Evolutionary conservation across 2,329 filamentous ascomycete species (phyloP).

Genomic region (Polychaeton citri): DNA sequence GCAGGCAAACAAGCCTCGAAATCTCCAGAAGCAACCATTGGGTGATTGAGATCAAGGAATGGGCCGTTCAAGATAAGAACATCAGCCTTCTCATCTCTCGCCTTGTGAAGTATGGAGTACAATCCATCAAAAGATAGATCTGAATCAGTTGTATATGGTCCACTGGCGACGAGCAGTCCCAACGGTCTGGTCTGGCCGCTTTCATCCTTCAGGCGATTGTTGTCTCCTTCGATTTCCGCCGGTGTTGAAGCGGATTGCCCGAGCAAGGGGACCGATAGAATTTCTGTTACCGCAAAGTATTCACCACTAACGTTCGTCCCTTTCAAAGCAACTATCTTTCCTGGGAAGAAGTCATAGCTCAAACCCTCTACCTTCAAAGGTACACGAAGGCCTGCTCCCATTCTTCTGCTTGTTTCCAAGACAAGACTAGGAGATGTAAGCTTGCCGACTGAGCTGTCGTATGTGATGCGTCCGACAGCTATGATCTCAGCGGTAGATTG

Average conservation of each 20-base stretch:
- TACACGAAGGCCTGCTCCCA: conserved; percentile 69
- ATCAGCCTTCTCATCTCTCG: conserved; percentile 62
- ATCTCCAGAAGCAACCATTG: conserved; percentile 53
- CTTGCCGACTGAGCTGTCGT: conserved; percentile 72
- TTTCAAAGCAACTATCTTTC: conserved; percentile 77
- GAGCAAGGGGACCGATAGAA: conserved; percentile 62
- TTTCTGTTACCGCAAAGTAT: conserved; percentile 66
- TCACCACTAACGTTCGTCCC: conserved; percentile 79
- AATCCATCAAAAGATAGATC: conserved; percentile 85
- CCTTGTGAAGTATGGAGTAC: conserved; percentile 65
- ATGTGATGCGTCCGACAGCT: conserved; percentile 82
- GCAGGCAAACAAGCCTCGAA: conserved; percentile 31
- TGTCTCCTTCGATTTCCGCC: conserved; percentile 51
- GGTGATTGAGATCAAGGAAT: conserved; percentile 86
- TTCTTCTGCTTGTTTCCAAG: conserved; percentile 73
- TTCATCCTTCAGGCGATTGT: conserved; percentile 51
- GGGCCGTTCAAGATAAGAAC: conserved; percentile 69
- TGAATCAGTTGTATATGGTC: conserved; percentile 84
- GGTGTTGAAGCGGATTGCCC: conserved; percentile 59
- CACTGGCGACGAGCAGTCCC: conserved; percentile 64
- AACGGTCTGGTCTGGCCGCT: conserved; percentile 54
- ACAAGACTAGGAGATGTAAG: conserved; percentile 76
- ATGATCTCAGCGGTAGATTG: conserved; percentile 79
- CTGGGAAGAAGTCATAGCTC: conserved; percentile 77
- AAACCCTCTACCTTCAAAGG: conserved; percentile 64